Conservation (phyloP, 345 rosid genomes). For the Lagerstroemia speciosa region DNA sequence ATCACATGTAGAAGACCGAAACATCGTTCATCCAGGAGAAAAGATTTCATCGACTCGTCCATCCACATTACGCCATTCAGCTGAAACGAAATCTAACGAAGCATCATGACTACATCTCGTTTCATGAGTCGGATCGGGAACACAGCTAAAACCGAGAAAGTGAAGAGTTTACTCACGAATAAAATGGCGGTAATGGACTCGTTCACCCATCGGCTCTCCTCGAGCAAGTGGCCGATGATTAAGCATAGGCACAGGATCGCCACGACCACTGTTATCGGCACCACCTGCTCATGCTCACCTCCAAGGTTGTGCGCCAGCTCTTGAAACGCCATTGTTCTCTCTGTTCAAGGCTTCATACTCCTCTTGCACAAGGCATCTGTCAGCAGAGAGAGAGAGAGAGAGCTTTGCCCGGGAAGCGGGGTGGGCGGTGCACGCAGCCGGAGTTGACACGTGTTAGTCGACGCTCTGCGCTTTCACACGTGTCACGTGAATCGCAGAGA, state of each 20-base stretch:
- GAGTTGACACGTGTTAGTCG: conserved; percentile 1
- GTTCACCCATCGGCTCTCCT: conserved; percentile 81
- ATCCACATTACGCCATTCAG: too few species aligned
- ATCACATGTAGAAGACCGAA: not conserved
- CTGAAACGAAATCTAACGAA: too few species aligned
- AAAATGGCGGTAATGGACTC: conserved; percentile 87
- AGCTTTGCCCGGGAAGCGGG: conserved; percentile 7
- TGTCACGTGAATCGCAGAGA: not conserved
- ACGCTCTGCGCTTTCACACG: not conserved
- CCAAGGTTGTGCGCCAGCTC: conserved; percentile 13
- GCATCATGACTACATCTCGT: too few species aligned
- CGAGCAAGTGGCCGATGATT: conserved; percentile 72
- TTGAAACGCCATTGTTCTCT: not conserved
- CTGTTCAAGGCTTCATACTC: not conserved
- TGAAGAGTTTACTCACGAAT: conserved; percentile 27
- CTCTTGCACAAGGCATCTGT: not conserved
- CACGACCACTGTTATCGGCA: conserved; percentile 66
- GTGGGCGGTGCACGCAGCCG: not conserved
- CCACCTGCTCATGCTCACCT: conserved; percentile 41
- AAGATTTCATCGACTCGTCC: too few species aligned
- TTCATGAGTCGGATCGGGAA: too few species aligned
- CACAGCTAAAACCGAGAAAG: too few species aligned
- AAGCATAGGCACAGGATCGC: conserved; percentile 72
- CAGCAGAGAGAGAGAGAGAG: not conserved
- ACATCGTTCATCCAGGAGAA: not conserved